Evolutionary conservation across 2,329 filamentous ascomycete species (phyloP), one percentile per base, ranked within the genome.

Genomic region (Aspergillus ochraceoroseus): DNA sequence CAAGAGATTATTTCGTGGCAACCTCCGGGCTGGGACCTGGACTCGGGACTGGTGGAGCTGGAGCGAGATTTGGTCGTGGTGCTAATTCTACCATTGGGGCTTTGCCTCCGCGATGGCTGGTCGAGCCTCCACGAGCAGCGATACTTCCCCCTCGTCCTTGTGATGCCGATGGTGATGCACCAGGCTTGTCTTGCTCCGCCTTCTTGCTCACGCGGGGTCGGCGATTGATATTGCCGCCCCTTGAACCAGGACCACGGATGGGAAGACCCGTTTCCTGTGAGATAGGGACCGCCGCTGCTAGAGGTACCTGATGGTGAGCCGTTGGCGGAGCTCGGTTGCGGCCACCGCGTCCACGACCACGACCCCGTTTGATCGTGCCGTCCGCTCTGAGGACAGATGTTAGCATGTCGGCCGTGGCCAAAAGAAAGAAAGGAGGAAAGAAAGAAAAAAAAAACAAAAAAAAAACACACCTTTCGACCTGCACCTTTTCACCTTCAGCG

Each of bases 201-300:
- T 83, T 79, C 62, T 95, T 95, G 26, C 85, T 92, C 52, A 87
- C 82, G 28, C 89, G 82, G 36, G 87, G 86, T 64, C 94, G 94
- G 52, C 88, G 76, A 13, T 83, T 78, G 1, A 83, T 74, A 32
- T 85, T 74, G 30, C 85, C 85, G 36, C 85, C 85, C 28, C 87
- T 77, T 23, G 85, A 86, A n/a, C 83, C 83, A 7, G 83, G 80
- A 32, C 76, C 75, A 36, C 65, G 63, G 7, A 88, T 79, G 54
- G 84, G 80, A 46, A 85, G 83, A 55, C 87, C 86, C 57, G 94
- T 87, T 33, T 87, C 85, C 62, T 95, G 95, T 13, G 87, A 95
- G 53, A 92, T 85, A 28, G 89, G 82, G 36, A 88, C 86, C 62
- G 94, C 94, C 49, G 88, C 76, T 8, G 83, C 78, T 1, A 84